These are phyloP conservation scores for Coemansia sp. DNA, from an alignment of 192 early-diverging fungal species.

Conservation along the genomic window DNA sequence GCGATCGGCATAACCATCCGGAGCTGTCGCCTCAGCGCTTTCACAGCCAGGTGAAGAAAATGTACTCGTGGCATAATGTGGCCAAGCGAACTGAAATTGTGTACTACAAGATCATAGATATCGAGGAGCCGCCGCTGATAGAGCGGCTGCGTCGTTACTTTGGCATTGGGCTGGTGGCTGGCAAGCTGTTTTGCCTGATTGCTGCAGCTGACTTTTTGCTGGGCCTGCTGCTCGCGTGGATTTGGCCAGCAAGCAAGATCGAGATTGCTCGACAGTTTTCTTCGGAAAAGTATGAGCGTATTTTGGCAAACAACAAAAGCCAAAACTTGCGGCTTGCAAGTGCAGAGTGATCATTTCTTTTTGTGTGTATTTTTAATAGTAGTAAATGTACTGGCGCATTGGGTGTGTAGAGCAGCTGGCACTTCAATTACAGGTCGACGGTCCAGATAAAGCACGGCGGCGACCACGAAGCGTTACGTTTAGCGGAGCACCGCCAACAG, in stretches of 20 bases:
- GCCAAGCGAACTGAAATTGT: slow-evolving; percentile 87
- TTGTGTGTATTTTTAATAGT: slow-evolving; percentile 9
- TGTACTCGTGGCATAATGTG: slow-evolving; percentile 98
- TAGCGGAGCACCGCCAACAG: slow-evolving; percentile 10
- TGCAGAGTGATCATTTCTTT: not conserved
- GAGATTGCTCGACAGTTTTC: slow-evolving; percentile 68
- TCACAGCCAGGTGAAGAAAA: slow-evolving; percentile 80
- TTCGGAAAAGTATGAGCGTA: slow-evolving; percentile 16
- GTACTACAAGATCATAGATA: slow-evolving; percentile 69
- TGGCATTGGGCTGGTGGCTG: slow-evolving; percentile 85
- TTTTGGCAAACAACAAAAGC: slow-evolving; percentile 11
- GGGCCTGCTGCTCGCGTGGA: slow-evolving; percentile 75
- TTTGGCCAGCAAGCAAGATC: slow-evolving; percentile 70
- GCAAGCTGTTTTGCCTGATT: slow-evolving; percentile 87
- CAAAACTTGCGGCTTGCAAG: not conserved
- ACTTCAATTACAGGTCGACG: slow-evolving; percentile 20
- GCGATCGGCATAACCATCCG: slow-evolving; percentile 46
- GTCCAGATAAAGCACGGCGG: not conserved
- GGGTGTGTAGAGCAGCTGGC: slow-evolving; percentile 42
- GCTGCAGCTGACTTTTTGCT: slow-evolving; percentile 84
- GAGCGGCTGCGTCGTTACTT: slow-evolving; percentile 81
- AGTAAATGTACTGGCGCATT: slow-evolving; percentile 52
- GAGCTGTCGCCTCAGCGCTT: slow-evolving; percentile 66
- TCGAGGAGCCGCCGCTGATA: slow-evolving; percentile 66
- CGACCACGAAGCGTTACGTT: slow-evolving; percentile 41